Evolutionary conservation across 768 basidiomycete genomes (phyloP).

Genomic region (Tephrocybe sp.): DNA sequence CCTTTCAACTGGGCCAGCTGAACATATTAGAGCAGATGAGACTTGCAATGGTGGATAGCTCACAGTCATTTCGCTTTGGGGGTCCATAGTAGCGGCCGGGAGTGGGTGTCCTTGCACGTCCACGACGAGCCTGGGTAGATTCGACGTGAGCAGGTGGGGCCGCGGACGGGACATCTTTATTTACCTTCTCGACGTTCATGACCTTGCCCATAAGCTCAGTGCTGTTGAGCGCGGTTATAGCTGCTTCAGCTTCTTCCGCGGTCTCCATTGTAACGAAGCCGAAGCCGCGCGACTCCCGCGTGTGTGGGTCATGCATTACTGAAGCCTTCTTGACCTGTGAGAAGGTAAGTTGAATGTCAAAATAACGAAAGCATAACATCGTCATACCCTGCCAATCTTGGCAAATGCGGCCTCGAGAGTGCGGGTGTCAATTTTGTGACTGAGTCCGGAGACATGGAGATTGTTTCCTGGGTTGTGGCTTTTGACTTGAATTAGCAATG

Average conservation of each 20-base stretch:
- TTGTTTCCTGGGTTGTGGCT: constrained; percentile 70
- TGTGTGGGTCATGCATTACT: constrained; percentile 72
- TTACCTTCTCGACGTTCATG: constrained; percentile 86
- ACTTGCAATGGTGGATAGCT: constrained; percentile 20
- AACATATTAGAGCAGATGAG: constrained; percentile 9
- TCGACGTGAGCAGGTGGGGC: neutral
- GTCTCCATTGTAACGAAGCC: constrained; percentile 82
- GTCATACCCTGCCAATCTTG: constrained; percentile 81
- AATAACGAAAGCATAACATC: neutral
- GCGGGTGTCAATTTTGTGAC: constrained; percentile 67
- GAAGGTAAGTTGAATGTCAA: neutral
- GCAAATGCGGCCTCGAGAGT: constrained; percentile 88
- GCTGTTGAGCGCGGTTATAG: constrained; percentile 79
- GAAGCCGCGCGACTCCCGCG: constrained; percentile 64
- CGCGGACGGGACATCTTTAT: constrained; percentile 5
- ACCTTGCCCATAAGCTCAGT: constrained; percentile 88
- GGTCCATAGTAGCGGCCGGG: constrained; percentile 95
- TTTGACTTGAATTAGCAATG: constrained; percentile 18
- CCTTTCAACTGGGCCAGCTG: constrained; percentile 59
- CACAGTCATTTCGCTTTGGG: constrained; percentile 75
- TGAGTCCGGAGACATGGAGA: constrained; percentile 60
- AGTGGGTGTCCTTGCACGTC: constrained; percentile 88
- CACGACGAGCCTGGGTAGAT: constrained; percentile 73
- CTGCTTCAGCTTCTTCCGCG: constrained; percentile 87
- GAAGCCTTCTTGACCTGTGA: constrained; percentile 69